phyloP scores from a whole-genome alignment of 306 rosid species.

The Leucaena leucocephala region DNA sequence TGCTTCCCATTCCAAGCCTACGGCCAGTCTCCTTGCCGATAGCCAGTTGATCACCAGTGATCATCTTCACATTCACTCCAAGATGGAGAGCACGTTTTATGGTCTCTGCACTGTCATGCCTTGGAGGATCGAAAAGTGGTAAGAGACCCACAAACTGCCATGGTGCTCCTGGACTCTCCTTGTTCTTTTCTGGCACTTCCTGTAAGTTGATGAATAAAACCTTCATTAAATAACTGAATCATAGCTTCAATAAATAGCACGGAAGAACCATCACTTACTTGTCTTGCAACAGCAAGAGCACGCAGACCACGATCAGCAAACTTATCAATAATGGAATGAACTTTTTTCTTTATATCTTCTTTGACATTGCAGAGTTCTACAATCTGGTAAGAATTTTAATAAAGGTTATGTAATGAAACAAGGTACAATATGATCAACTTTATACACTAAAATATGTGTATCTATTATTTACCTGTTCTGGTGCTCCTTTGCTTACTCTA shows the following conservation, averaged over 20 bases:
- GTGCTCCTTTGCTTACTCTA: slow-evolving; percentile 93
- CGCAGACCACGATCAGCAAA: slow-evolving; percentile 95
- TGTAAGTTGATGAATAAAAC: slow-evolving; percentile 14
- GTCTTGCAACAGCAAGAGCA: slow-evolving; percentile 71
- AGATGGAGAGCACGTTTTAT: slow-evolving; percentile 75
- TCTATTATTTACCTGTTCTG: slow-evolving; percentile 74
- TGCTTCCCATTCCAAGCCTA: slow-evolving; percentile 95
- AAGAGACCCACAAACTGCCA: slow-evolving; percentile 82
- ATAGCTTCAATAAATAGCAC: background rate
- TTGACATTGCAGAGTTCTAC: slow-evolving; percentile 74
- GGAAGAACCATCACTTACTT: slow-evolving; percentile 39
- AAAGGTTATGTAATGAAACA: slow-evolving; percentile 6
- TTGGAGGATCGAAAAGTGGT: slow-evolving; percentile 94
- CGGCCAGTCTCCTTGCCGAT: slow-evolving; percentile 91
- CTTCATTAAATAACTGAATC: background rate
- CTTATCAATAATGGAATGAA: slow-evolving; percentile 74
- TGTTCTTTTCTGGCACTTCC: slow-evolving; percentile 68
- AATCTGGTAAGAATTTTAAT: slow-evolving; percentile 52
- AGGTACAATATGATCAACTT: background rate
- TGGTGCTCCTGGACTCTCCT: slow-evolving; percentile 73
- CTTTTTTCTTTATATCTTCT: slow-evolving; percentile 61
- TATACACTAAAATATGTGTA: background rate
- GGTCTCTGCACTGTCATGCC: slow-evolving; percentile 96
- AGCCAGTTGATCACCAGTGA: slow-evolving; percentile 89
- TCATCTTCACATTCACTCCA: slow-evolving; percentile 94